Percentiles rank a stretch among this genome's conserved stretches.
Evolutionary conservation across 208 protist species (phyloP).

Genomic region (Leishmania lainsoni): DNA sequence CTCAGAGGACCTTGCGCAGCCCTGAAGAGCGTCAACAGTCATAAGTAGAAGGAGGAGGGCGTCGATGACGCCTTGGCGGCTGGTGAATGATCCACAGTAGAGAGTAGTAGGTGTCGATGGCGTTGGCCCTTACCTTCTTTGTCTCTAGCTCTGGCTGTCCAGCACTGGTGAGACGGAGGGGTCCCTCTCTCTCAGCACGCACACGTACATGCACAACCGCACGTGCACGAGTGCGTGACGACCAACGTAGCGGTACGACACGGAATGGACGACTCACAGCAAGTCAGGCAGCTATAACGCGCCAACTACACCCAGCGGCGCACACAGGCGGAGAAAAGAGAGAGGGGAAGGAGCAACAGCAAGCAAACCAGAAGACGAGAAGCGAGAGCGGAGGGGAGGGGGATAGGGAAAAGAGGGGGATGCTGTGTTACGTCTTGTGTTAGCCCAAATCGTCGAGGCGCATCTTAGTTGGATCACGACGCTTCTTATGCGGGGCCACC

Average conservation of each 20-base stretch:
- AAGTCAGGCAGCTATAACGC: background rate
- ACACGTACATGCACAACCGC: background rate
- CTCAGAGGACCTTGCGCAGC: background rate
- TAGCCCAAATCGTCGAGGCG: constrained; percentile 34
- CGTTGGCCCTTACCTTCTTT: background rate
- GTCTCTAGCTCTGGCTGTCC: background rate
- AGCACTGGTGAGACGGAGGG: background rate
- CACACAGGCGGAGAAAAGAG: background rate
- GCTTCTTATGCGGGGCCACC: constrained; percentile 53
- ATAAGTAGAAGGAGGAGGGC: background rate
- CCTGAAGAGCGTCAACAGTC: background rate
- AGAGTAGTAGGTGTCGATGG: background rate
- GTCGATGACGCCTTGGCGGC: background rate
- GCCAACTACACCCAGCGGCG: background rate
- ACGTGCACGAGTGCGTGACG: background rate
- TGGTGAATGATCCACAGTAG: background rate
- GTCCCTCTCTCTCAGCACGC: background rate
- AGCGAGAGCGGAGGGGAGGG: too few species aligned
- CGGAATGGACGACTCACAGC: background rate
- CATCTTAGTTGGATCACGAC: constrained; percentile 50
- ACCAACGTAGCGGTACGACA: background rate
- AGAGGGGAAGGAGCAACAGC: background rate
- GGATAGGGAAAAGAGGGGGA: background rate
- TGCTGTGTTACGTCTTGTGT: background rate
- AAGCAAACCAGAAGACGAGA: background rate